phyloP scores from a whole-genome alignment of 371 early-diverging fungal species.

The Funneliformis caledonium region DNA sequence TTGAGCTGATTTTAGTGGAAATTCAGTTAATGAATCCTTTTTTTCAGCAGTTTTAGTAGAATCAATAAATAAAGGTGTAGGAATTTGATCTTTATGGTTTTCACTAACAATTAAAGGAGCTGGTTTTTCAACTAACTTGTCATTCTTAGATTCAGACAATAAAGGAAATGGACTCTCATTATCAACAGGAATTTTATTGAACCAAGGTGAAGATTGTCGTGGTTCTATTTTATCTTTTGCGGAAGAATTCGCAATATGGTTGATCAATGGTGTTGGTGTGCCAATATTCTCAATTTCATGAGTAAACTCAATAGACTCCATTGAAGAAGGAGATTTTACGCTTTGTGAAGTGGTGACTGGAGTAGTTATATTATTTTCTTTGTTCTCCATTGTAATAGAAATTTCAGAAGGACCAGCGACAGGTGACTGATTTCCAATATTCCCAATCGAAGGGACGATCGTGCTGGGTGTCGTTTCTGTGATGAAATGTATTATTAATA shows the following conservation, averaged over 20 bases:
- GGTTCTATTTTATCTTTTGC: background rate
- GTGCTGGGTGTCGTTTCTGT: background rate
- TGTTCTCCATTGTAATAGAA: background rate
- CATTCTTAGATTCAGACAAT: background rate
- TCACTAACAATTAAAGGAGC: background rate
- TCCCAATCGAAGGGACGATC: no score
- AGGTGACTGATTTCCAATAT: background rate
- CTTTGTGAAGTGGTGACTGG: background rate
- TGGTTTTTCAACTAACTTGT: background rate
- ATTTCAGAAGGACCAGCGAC: background rate
- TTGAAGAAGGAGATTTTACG: background rate
- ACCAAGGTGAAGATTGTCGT: background rate
- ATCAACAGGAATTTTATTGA: background rate
- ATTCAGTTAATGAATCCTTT: no score
- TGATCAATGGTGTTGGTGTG: background rate
- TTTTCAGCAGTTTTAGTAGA: background rate
- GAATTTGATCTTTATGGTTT: background rate
- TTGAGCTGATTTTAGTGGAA: background rate
- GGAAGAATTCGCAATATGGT: background rate
- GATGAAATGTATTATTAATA: background rate
- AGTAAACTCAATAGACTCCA: background rate
- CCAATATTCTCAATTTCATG: background rate
- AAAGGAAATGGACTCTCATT: background rate
- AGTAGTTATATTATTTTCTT: background rate
- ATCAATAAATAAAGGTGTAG: background rate